Base-by-base conservation (phyloP, 805 yeast genomes). In the Zygosaccharomyces kombuchaensis region DNA sequence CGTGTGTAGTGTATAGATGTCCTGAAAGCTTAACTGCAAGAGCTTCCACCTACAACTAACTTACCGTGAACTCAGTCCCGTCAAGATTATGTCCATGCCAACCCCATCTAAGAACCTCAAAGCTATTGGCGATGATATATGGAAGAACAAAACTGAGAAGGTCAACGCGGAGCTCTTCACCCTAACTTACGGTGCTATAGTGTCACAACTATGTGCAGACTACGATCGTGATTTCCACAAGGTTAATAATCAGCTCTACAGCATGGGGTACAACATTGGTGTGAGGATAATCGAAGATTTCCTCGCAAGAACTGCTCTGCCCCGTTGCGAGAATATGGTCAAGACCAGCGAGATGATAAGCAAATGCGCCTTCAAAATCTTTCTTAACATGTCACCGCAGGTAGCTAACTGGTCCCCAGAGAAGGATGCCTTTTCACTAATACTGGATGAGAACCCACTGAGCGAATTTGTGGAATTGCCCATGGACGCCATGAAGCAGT, bases 181-280 rank as follows among this genome's bases (percentile, higher is more conserved):
- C n/a, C 70, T 93, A 48, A 91, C 96, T 1, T 93, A 93, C 58
- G 99, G 99, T 8, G 82, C 96, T 2, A 80, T 93, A 39, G 98
- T 93, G 39, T 80, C 95, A 10, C 97, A 91, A 59, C 70, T 93
- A 43, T 89, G 96, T 62, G 79, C 82, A 47, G 98, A 93, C 60
- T 82, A 77, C 65, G 76, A 82, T 44, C 75, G 79, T 52, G 86
- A 90, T 64, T 90, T 87, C 63, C 62, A 60, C 6, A 82, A 82
- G 57, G 96, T 93, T 47, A 93, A 93, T 61, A 71, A 72, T 42
- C 95, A 91, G 60, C 72, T 93, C 40, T 96, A 83, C 58, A 78
- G 80, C 52, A 91, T 93, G 98, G 99, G 99, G 1, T 87, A 90
- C 65, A 89, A 87, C 62, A 93, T 93, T 34, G 99, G 99, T 1